These are phyloP conservation scores for Sphaerobolus stellatus DNA, from an alignment of 1,284 basidiomycete genomes.

Conservation along the genomic window DNA sequence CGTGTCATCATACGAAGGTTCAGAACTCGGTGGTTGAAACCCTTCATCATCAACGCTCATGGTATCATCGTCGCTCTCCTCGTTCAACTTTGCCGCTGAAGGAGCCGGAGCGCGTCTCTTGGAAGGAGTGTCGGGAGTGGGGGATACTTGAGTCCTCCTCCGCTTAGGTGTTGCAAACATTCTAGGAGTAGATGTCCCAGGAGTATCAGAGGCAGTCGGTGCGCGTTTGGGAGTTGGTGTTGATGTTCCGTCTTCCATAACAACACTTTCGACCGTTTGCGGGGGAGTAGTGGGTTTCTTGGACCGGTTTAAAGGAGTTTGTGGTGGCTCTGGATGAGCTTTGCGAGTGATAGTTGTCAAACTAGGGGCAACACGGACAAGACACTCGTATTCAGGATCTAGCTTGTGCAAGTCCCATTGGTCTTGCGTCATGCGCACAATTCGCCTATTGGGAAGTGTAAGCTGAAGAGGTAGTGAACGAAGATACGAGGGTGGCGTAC, in stretches of 20 bases:
- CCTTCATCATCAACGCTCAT: conserved; percentile 1
- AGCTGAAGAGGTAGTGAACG: conserved; percentile 14
- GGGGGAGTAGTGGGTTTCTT: not conserved
- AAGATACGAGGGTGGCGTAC: conserved; percentile 52
- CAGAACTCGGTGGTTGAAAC: not conserved
- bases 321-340: not conserved
- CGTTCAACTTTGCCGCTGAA: too few relatives aligned
- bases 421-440: conserved; percentile 51
- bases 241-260: not conserved
- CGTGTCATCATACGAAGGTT: not conserved
- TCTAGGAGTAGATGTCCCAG: too few relatives aligned
- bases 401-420: conserved; percentile 84
- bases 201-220: not conserved
- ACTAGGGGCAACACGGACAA: conserved; percentile 47
- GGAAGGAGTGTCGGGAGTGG: not conserved
- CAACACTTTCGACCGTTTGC: not conserved
- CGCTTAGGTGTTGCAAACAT: too few relatives aligned
- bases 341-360: conserved; percentile 40
- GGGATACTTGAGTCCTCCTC: not conserved
- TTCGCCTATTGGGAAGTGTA: conserved; percentile 36
- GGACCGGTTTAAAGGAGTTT: not conserved
- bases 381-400: conserved; percentile 65
- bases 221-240: not conserved
- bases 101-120: too few relatives aligned
- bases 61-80: not conserved